Evolutionary conservation across 352 stramenopile genomes (phyloP).

Genomic region (Phytophthora pini): DNA sequence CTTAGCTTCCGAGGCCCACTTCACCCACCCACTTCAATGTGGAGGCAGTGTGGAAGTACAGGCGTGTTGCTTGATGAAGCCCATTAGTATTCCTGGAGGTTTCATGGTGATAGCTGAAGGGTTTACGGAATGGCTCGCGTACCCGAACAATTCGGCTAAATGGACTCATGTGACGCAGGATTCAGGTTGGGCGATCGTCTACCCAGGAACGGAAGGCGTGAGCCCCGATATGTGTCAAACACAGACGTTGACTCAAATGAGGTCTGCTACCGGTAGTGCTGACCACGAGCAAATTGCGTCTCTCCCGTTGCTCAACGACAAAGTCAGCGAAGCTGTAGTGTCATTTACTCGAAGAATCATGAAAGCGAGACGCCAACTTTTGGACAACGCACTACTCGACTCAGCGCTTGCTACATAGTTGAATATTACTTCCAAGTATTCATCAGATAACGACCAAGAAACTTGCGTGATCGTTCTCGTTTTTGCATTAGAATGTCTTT

Average conservation of each 20-base stretch:
- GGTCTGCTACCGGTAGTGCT: not conserved
- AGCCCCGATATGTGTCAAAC: not conserved
- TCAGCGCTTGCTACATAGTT: not conserved
- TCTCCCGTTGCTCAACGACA: not conserved
- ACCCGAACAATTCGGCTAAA: not conserved
- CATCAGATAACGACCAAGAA: too few relatives aligned
- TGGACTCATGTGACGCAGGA: not conserved
- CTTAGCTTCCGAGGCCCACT: not conserved
- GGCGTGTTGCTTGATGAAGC: conserved; percentile 8
- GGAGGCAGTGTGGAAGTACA: not conserved
- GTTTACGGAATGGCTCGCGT: not conserved
- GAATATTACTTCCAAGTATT: too few relatives aligned
- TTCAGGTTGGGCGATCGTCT: not conserved
- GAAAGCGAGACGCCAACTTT: not conserved
- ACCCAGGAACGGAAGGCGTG: not conserved
- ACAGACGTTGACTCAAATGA: not conserved
- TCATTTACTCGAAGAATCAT: not conserved
- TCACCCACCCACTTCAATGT: not conserved
- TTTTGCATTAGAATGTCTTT: too few relatives aligned
- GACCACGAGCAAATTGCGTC: not conserved
- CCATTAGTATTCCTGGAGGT: not conserved
- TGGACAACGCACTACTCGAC: not conserved
- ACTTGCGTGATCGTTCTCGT: too few relatives aligned
- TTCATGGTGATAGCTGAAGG: not conserved
- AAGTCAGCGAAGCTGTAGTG: not conserved